Base-by-base conservation (phyloP, 176 grass and related monocot species). In the Ensete glaucum region DNA sequence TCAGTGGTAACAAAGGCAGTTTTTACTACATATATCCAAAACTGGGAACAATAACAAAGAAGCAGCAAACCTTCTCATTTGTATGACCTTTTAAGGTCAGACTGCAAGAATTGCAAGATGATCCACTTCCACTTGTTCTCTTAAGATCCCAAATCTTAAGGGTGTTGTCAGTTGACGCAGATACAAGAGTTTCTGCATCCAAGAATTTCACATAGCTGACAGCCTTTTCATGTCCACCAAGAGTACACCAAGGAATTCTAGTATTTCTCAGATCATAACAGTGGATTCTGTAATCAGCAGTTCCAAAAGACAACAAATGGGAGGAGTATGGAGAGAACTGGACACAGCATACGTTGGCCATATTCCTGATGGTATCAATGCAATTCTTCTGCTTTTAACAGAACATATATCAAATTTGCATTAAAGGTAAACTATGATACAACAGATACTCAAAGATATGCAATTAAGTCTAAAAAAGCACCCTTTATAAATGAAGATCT, bases 111-210 rank as follows among this genome's bases (percentile, higher is more conserved):
- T 69, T 83, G 60, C 78, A 67, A 52, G 88, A 95, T 50, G 89
- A 77, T 57, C 88, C 91, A 49, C 54, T 88, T 53, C 76, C 60
- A 82, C 62, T 89, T 67, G 96, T 95, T 72, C 2, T 60, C 71
- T 81, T 94, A 76, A 99, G 90, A 84, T 99, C 91, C 96, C 96
- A 99, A 78, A 95, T 87, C 81, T 99, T 95, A 76, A 99, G 85
- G 69, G 86, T 84, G 81, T 88, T 94, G 77, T 99, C 96, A 62
- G 96, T 99, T 78, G 96, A 99, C 27, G 96, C 91, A 54, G 96
- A 89, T 50, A 95, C 62, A 27, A 99, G 76, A 15, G 91, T 99
- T 87, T 85, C 65, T 67, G 90, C 56, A 81, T 95, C 88, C 76
- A 99, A 79, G 76, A 99, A 99, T 68, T 85, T 85, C 52, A 95